Evolutionary conservation across 2,329 filamentous ascomycete genomes (phyloP).

Genomic region (Metarhizium anisopliae): DNA sequence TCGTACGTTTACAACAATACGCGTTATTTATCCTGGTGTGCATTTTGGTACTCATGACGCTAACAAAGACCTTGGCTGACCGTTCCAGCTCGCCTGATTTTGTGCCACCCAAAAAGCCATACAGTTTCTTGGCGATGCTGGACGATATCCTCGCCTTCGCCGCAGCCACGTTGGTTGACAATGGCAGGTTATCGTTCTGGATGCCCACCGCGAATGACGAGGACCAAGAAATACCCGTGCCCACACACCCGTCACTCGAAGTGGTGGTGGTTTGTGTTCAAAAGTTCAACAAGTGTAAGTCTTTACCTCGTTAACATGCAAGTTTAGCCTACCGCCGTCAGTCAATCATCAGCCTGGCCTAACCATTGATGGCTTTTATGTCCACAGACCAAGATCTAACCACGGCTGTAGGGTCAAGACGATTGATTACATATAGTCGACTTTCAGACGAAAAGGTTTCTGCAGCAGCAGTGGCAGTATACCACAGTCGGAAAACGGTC

Average conservation of each 20-base stretch:
- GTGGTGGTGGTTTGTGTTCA: constrained; percentile 73
- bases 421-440: constrained; percentile 78
- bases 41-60: neutral
- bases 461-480: constrained; percentile 27
- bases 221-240: constrained; percentile 66
- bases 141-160: constrained; percentile 84
- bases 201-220: constrained; percentile 87
- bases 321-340: neutral
- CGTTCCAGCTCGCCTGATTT: constrained; percentile 46
- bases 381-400: neutral
- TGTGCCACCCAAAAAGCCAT: constrained; percentile 81
- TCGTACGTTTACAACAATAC: constrained; percentile 38
- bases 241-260: constrained; percentile 66
- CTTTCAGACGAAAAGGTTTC: constrained; percentile 51
- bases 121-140: constrained; percentile 84
- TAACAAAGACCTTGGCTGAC: constrained; percentile 4
- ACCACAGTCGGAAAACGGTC: constrained; percentile 20
- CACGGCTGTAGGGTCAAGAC: constrained; percentile 60
- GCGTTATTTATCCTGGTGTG: neutral
- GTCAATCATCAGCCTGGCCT: neutral
- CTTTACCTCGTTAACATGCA: neutral
- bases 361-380: neutral
- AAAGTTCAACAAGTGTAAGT: constrained; percentile 76
- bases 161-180: constrained; percentile 63
- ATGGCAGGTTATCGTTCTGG: constrained; percentile 85